Conservation (phyloP, 441 rosid genomes). For the Populus tomentosa region DNA sequence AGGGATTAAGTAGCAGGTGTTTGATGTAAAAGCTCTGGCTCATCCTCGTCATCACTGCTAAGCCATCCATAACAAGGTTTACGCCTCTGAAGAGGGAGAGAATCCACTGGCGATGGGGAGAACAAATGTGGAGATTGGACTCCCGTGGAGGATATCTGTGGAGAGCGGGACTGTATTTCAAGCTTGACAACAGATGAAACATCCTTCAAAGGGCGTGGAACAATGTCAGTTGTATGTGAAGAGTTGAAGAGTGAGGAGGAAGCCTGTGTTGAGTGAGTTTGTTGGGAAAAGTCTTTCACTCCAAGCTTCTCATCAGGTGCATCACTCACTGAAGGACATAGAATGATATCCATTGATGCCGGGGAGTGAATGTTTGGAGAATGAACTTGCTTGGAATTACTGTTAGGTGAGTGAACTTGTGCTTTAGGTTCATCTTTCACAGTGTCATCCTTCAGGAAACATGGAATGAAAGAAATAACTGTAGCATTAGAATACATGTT, state of each 20-base stretch:
- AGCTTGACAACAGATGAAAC: background rate
- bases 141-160: slow-evolving; percentile 4
- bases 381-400: background rate
- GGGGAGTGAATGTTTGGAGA: background rate
- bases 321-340: too few species aligned
- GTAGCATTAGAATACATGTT: background rate
- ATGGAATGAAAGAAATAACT: background rate
- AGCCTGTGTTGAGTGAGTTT: background rate
- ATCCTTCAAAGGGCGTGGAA: background rate
- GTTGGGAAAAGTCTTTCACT: background rate
- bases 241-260: background rate
- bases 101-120: background rate
- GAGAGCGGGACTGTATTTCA: background rate
- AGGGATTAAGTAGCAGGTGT: slow-evolving; percentile 1
- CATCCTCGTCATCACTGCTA: slow-evolving; percentile 23
- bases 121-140: background rate
- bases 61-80: slow-evolving; percentile 30
- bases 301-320: background rate
- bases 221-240: background rate
- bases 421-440: background rate
- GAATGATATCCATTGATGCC: background rate
- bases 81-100: background rate
- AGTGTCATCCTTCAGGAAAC: slow-evolving; percentile 6
- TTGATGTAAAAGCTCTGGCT: background rate
- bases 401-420: background rate